Evolutionary conservation across 371 early-diverging fungal genomes (phyloP).

Genomic region (Phascolomyces articulosus): DNA sequence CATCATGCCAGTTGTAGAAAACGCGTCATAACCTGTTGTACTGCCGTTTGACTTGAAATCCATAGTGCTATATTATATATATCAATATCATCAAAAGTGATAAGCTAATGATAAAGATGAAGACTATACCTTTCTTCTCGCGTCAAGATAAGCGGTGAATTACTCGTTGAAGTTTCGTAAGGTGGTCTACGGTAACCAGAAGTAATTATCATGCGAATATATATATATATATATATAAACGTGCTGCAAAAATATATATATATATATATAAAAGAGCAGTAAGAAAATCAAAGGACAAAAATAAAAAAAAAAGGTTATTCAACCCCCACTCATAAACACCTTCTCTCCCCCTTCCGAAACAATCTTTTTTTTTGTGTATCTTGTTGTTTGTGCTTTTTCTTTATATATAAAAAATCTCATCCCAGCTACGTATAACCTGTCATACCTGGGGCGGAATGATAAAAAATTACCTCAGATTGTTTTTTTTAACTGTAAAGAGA

Average conservation of each 20-base stretch:
- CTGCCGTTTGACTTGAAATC: conserved; percentile 5
- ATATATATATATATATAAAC: not conserved
- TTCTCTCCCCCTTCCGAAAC: conserved; percentile 1
- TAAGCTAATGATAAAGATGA: no score
- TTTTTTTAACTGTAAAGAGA: no score
- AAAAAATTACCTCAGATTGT: conserved; percentile 7
- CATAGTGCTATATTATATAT: not conserved
- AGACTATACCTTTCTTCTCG: not conserved
- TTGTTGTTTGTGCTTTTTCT: not conserved
- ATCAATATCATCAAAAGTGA: no score
- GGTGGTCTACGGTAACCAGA: not conserved
- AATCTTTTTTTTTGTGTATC: not conserved
- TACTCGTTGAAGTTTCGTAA: not conserved
- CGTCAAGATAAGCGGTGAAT: not conserved
- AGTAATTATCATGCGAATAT: conserved; percentile 11
- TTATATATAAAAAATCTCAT: conserved; percentile 1
- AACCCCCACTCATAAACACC: no score
- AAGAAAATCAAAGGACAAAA: conserved; percentile 3
- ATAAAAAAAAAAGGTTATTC: no score
- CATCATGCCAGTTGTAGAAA: not conserved
- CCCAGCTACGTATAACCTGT: not conserved
- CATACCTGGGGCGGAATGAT: not conserved
- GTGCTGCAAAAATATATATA: not conserved
- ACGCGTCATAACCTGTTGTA: conserved; percentile 8
- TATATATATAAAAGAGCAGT: not conserved